Base-by-base conservation (phyloP, 2,329 filamentous ascomycete species). In the Daldinia sp. region DNA sequence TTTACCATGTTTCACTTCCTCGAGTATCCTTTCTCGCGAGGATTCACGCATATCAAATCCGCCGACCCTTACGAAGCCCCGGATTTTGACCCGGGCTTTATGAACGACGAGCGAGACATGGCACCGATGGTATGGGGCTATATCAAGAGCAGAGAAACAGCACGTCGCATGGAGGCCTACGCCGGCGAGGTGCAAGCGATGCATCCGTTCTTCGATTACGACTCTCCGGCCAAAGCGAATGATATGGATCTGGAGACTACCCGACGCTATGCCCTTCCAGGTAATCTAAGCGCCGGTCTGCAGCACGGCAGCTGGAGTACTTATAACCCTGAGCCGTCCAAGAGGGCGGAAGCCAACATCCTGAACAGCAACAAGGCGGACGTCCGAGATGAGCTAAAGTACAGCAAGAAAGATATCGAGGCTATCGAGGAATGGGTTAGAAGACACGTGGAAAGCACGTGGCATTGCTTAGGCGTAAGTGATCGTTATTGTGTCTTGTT, bases 51-150 rank as follows among this genome's bases (percentile, higher is more conserved):
- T 77, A 91, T 93, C 74, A 83, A 81, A 62, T 89, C 85, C n/a
- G 79, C 90, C 2, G 85, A 91, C 70, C 88, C 90, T 13, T 94
- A 94, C 72, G 90, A 89, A 45, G 80, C 82, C 11, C 90, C 90
- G 0, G 91, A 93, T 78, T 93, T 94, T 70, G 91, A 94, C 74
- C 85, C 89, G 1, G 90, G 90, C 19, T 94, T 93, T 81, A 93
- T 94, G 90, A 94, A 92, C 71, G 91, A 94, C 77, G 89, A 92
- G 77, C 84, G 91, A 21, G 91, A 94, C 72, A 93, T 94, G 90
- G 90, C 88, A 0, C 90, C 91, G 7, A 92, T 91, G 88, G 90
- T 94, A 4, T 93, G 91, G 90, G 88, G 88, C 3, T 93, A 93
- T 77, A 91, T 93, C 81, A 93, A 93, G 79, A 91, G 88, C 1